Base-by-base conservation (phyloP, 2,329 filamentous ascomycete genomes). In the Xylaria sp. region DNA sequence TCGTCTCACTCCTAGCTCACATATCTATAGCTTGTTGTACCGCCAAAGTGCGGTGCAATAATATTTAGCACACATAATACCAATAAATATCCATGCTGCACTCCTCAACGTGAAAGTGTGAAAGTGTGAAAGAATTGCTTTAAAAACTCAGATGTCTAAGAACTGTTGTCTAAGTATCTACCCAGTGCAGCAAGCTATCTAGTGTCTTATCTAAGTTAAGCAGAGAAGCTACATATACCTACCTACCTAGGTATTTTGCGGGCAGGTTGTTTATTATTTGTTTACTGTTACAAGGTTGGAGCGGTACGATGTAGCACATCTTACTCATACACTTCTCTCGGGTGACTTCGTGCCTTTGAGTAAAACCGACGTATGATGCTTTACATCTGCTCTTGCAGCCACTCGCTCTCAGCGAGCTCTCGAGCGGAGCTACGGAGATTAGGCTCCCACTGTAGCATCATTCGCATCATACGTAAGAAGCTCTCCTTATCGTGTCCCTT, bases 361-460 rank as follows among this genome's bases (percentile, higher is more conserved):
- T 54, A n/a, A 28, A 54, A 55, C 18, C 18, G n/a, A 31, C 6
- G 31, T 39, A 57, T 25, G 5, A 44, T 44, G 18, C 37, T 51
- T 51, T 61, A 64, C 28, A 57, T 57, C 18, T 69, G 48, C 25
- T 41, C 57, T 39, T 34, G 51, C 18, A 80, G 74, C 79, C 79
- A 81, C 31, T 74, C 70, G 50, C 80, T 76, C 1, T 79, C 48
- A 5, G 72, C 70, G 20, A 82, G 65, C 20, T 68, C 71, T 58
- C 74, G 78, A 0, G 80, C 78, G 6, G 78, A 76, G 7, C 65
- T 67, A 13, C 80, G 76, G 12, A 77, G 72, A 7, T 61, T 66
- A 23, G 80, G 79, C 7, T 78, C 75, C 80, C 81, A 82, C 8
- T 79, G 78, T 5, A 83, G 72, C 78, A 82, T 82, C 65, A 76